phyloP scores from a whole-genome alignment of 139 green algal species.

The Tetraselmis chui region DNA sequence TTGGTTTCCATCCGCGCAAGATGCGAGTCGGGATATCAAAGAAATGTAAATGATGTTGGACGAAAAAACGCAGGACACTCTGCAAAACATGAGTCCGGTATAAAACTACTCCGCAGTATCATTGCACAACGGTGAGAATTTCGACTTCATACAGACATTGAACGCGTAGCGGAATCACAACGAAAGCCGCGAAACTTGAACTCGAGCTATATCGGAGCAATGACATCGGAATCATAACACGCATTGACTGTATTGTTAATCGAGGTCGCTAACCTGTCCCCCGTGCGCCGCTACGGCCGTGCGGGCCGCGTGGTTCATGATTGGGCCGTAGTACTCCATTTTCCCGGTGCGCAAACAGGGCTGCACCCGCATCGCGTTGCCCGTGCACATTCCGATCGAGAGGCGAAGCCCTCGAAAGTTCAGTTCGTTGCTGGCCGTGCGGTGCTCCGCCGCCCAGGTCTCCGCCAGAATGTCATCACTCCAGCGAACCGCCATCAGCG shows the following conservation, averaged over 20 bases:
- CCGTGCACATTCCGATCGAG: not conserved
- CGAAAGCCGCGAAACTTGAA: not conserved
- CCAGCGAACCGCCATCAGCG: too few relatives aligned
- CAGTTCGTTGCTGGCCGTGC: not conserved
- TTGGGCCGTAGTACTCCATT: slow-evolving; percentile 3
- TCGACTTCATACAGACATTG: not conserved
- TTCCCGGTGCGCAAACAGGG: slow-evolving; percentile 3
- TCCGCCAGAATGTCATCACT: too few relatives aligned
- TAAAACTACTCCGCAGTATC: too few relatives aligned
- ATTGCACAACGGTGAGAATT: too few relatives aligned
- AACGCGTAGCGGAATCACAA: not conserved
- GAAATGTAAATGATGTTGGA: too few relatives aligned
- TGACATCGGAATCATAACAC: too few relatives aligned
- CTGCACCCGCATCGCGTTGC: not conserved
- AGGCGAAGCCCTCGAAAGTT: not conserved
- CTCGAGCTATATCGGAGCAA: too few relatives aligned
- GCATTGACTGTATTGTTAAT: too few relatives aligned
- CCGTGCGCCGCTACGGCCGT: not conserved
- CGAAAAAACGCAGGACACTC: too few relatives aligned
- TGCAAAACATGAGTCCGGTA: too few relatives aligned
- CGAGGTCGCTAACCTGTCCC: not conserved
- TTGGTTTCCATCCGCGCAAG: too few relatives aligned
- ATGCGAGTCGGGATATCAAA: too few relatives aligned
- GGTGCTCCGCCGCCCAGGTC: not conserved
- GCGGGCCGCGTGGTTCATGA: slow-evolving; percentile 6